These are phyloP conservation scores for Albophoma yamanashiensis DNA, from an alignment of 2,329 filamentous ascomycete species.

Conservation along the genomic window DNA sequence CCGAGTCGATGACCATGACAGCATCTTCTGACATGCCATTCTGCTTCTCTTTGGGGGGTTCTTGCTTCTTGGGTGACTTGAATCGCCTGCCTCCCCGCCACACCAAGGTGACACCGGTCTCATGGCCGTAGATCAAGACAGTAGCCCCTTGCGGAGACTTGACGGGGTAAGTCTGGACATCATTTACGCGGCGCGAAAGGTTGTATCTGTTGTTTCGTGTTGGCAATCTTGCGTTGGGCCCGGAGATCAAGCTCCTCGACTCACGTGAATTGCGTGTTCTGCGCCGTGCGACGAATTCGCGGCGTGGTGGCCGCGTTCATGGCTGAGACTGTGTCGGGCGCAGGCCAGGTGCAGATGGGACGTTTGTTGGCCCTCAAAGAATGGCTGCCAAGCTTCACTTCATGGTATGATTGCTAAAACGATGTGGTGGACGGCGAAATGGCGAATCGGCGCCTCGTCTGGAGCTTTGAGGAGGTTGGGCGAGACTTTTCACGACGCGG, in stretches of 20 bases:
- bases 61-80: conserved; percentile 30
- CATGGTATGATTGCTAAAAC: background rate
- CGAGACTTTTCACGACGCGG: background rate
- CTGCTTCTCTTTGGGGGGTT: conserved; percentile 27
- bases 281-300: conserved; percentile 34
- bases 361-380: background rate
- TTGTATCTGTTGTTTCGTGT: conserved; percentile 38
- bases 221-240: background rate
- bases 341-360: conserved; percentile 2
- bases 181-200: conserved; percentile 44
- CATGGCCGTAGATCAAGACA: conserved; percentile 52
- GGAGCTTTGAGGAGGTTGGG: background rate
- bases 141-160: conserved; percentile 53
- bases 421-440: background rate
- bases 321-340: conserved; percentile 3
- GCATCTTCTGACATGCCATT: conserved; percentile 42
- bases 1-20: conserved; percentile 54
- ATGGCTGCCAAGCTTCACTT: background rate
- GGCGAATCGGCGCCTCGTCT: background rate
- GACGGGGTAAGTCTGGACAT: conserved; percentile 50
- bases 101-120: conserved; percentile 48
- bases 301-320: conserved; percentile 24
- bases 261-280: conserved; percentile 39
- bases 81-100: conserved; percentile 55
- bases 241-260: conserved; percentile 4